Evolutionary conservation across 1,139 yeast genomes (phyloP).

Genomic region (Kodamaea ohmeri): DNA sequence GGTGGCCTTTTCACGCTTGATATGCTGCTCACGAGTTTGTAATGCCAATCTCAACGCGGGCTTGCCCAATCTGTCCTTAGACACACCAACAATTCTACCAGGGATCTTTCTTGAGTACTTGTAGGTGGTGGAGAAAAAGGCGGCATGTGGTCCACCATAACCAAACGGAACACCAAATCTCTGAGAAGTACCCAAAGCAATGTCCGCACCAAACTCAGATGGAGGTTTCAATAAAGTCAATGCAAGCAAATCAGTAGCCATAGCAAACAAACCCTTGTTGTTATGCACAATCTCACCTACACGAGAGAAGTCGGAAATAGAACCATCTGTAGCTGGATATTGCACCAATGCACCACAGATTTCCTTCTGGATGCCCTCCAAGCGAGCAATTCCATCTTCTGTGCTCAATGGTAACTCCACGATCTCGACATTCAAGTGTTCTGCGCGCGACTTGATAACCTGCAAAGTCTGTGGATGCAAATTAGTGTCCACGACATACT

Average conservation of each 20-base stretch:
- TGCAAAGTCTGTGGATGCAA: constrained; percentile 84
- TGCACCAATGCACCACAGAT: constrained; percentile 85
- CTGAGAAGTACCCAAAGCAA: constrained; percentile 89
- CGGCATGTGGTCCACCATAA: constrained; percentile 99
- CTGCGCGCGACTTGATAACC: constrained; percentile 77
- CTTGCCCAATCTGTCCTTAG: constrained; percentile 88
- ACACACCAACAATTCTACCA: constrained; percentile 90
- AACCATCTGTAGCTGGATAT: constrained; percentile 88
- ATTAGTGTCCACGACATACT: constrained; percentile 70
- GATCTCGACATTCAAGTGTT: constrained; percentile 66
- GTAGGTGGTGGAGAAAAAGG: constrained; percentile 83
- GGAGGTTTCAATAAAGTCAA: constrained; percentile 85
- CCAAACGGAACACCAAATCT: constrained; percentile 98
- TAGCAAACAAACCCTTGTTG: constrained; percentile 72
- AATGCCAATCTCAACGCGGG: constrained; percentile 87
- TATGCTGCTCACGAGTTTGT: constrained; percentile 97
- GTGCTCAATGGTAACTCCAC: constrained; percentile 56
- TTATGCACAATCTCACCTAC: constrained; percentile 67
- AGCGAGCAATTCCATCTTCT: constrained; percentile 40
- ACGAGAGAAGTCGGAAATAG: constrained; percentile 51
- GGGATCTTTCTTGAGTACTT: constrained; percentile 89
- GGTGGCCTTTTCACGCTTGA: constrained; percentile 95
- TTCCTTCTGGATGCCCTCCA: constrained; percentile 36
- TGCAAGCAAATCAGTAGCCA: constrained; percentile 88
- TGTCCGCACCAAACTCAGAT: constrained; percentile 82